Conservation (phyloP, 495 filamentous ascomycete species). For the Tuber borchii region DNA sequence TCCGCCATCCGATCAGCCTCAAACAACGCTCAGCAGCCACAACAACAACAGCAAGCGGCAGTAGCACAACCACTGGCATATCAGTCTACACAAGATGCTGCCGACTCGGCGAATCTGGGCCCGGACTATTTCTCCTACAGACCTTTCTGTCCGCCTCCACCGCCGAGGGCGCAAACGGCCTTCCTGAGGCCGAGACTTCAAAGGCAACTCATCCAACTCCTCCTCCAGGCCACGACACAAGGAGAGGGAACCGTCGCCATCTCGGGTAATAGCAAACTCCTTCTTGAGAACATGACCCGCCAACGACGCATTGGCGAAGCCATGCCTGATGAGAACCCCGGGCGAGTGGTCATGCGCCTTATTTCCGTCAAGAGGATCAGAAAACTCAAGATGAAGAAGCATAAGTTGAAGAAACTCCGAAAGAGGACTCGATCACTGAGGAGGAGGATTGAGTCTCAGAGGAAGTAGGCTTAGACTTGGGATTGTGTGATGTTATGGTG, state of each 20-base stretch:
- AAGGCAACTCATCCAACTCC: slow-evolving; percentile 39
- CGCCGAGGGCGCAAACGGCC: slow-evolving; percentile 57
- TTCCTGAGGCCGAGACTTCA: slow-evolving; percentile 37
- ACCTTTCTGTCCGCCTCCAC: slow-evolving; percentile 72
- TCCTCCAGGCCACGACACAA: slow-evolving; percentile 39
- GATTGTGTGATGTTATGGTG: slow-evolving; percentile 10
- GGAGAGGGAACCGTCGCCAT: slow-evolving; percentile 58
- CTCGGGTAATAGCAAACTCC: slow-evolving; percentile 54
- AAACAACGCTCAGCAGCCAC: slow-evolving; percentile 37
- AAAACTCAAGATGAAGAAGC: slow-evolving; percentile 99
- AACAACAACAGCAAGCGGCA: slow-evolving; percentile 47
- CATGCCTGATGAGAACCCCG: slow-evolving; percentile 13
- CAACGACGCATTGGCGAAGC: slow-evolving; percentile 16
- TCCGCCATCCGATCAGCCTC: slow-evolving; percentile 47
- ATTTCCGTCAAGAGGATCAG: slow-evolving; percentile 84
- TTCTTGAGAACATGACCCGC: slow-evolving; percentile 23
- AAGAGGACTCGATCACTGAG: slow-evolving; percentile 80
- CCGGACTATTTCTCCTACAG: slow-evolving; percentile 52
- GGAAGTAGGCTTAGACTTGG: slow-evolving; percentile 23
- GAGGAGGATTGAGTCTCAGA: slow-evolving; percentile 64
- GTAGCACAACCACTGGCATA: slow-evolving; percentile 36
- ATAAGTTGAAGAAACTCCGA: slow-evolving; percentile 99
- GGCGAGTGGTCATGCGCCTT: slow-evolving; percentile 50
- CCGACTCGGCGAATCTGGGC: slow-evolving; percentile 41
- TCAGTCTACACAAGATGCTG: slow-evolving; percentile 30